phyloP scores from a whole-genome alignment of 2,329 filamentous ascomycete genomes.

The Trichoderma sp. region DNA sequence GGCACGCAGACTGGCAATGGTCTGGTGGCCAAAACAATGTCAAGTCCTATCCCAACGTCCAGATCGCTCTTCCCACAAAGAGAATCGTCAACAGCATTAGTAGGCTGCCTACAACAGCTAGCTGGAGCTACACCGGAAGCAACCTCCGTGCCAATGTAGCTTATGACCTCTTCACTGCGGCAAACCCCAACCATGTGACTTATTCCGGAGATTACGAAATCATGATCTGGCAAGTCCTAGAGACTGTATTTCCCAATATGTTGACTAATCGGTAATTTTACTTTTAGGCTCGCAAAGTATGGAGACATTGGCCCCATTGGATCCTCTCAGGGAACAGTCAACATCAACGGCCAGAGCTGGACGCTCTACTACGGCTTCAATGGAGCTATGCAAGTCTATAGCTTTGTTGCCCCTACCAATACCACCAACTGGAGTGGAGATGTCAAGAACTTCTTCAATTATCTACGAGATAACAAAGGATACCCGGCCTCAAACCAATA shows the following conservation, averaged over 20 bases:
- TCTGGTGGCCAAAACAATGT: conserved; percentile 11
- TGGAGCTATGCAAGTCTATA: conserved; percentile 7
- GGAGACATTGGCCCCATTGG: not conserved
- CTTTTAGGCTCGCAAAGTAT: not conserved
- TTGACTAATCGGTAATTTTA: not conserved
- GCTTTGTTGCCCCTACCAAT: not conserved
- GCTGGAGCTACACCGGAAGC: conserved; percentile 3
- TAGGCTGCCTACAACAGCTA: not conserved
- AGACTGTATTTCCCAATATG: rapidly evolving
- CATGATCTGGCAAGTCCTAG: conserved; percentile 2
- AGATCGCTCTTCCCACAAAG: not conserved
- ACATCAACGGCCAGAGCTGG: not conserved
- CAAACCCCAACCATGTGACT: conserved; percentile 2
- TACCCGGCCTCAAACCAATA: conserved; percentile 3
- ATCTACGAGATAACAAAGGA: not conserved
- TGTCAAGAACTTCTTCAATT: conserved; percentile 5
- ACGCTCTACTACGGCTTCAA: not conserved
- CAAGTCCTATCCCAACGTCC: not conserved
- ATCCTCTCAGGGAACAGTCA: not conserved
- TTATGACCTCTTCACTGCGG: conserved; percentile 8
- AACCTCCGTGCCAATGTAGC: not conserved
- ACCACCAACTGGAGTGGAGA: not conserved
- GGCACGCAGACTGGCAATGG: conserved; percentile 8
- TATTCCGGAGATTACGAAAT: conserved; percentile 10
- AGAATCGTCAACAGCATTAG: not conserved